Base-by-base conservation (phyloP, 78 protist genomes). In the Dictyostelium citrinum region DNA sequence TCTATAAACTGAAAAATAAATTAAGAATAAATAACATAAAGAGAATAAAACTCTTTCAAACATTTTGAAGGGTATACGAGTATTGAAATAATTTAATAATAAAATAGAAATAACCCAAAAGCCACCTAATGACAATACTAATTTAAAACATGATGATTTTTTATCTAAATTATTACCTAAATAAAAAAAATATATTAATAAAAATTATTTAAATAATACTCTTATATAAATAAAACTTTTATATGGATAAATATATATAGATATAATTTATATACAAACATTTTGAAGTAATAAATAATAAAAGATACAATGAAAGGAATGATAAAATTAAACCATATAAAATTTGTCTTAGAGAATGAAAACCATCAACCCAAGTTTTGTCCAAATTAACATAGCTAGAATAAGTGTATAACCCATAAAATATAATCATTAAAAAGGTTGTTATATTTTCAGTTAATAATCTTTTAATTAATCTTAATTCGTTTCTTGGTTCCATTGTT, bases 341-440 rank as follows among this genome's bases (percentile, higher is more conserved):
- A 14, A 88, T 88, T 68, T 88, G 93, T 78, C 93, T 76, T 37
- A 33, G 1, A 6, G 93, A 61, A 67, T 88, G 93, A 41, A 39
- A 88, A 45, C 93, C 93, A 61, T 78, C 29, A 7, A 79, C 49
- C 84, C 85, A 88, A 14, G 93, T 88, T 14, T 24, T 49, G 11
- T 67, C 67, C 1, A 88, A 35, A 68, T 67, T 88, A 45, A 72
- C 22, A 49, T 55, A 76, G 3, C 84, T 58, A 12, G 71, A 37
- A 6, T 22, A 70, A n/a, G 55, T 17, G 71, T 78, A 88, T 0
- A 43, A 14, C 39, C 41, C 46, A 88, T 88, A 88, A 22, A 46
- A 6, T 20, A 64, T 64, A 9, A 82, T 24, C 3, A 82, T 35
- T 64, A 82, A 58, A 41, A 64, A 0, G 2, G 88, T 35, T 31